These are phyloP conservation scores for Dillenia suffruticosa DNA, from an alignment of 164 flowering plant genomes.

Conservation along the genomic window DNA sequence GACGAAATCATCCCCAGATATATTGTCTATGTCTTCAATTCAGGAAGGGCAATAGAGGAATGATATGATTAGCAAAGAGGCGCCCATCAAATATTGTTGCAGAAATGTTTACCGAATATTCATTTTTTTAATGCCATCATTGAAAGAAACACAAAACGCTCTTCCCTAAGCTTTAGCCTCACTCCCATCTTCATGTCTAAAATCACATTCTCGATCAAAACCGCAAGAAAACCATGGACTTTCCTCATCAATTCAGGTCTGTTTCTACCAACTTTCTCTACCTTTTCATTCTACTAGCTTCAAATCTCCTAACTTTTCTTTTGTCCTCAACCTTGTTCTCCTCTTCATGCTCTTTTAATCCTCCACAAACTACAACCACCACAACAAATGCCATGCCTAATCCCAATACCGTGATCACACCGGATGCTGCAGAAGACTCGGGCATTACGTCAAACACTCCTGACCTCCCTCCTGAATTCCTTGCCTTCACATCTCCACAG, in stretches of 20 bases:
- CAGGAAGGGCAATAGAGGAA: too few species aligned
- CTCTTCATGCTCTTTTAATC: conserved; percentile 9
- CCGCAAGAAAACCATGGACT: conserved; percentile 8
- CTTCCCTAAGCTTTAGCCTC: too few species aligned
- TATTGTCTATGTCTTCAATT: too few species aligned
- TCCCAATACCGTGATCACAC: neutral
- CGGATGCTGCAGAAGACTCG: neutral
- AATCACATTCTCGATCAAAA: too few species aligned
- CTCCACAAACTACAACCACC: neutral
- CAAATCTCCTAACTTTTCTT: conserved; percentile 46
- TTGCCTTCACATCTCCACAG: conserved; percentile 33
- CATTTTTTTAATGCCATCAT: too few species aligned
- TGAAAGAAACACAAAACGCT: too few species aligned
- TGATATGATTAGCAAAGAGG: too few species aligned
- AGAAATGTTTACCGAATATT: too few species aligned
- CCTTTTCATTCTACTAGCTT: conserved; percentile 32
- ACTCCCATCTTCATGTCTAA: too few species aligned
- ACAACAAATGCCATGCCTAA: neutral
- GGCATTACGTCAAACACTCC: neutral
- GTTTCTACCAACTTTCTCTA: conserved; percentile 25
- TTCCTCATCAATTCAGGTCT: conserved; percentile 9
- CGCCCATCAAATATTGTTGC: too few species aligned
- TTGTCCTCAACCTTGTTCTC: conserved; percentile 19
- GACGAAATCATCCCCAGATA: too few species aligned
- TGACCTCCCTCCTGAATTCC: conserved; percentile 39